Conservation (phyloP, 2,329 filamentous ascomycete species). For the Neonectria hederae region DNA sequence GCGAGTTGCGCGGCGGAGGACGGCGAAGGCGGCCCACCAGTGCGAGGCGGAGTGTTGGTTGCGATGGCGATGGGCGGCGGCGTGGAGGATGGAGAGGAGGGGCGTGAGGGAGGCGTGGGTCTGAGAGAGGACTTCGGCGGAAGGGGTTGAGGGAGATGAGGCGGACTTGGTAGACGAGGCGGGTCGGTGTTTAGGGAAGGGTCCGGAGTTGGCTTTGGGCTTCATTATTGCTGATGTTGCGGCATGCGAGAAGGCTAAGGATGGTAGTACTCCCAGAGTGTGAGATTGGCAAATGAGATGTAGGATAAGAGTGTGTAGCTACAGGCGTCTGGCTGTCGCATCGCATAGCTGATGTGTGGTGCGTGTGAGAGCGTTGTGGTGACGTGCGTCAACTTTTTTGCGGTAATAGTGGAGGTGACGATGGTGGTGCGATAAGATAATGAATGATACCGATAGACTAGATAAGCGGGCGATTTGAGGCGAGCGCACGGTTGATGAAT, state of each 20-base stretch:
- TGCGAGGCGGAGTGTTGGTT: constrained; percentile 86
- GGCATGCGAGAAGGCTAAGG: background rate
- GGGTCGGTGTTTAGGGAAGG: constrained; percentile 19
- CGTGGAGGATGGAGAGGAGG: constrained; percentile 68
- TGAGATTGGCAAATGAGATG: background rate
- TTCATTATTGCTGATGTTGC: background rate
- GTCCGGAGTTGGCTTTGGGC: constrained; percentile 7
- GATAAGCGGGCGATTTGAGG: background rate
- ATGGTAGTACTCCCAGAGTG: background rate
- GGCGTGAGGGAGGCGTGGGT: constrained; percentile 48
- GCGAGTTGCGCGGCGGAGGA: constrained; percentile 73
- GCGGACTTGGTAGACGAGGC: constrained; percentile 24
- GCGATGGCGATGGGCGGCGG: constrained; percentile 83
- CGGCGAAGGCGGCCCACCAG: constrained; percentile 82
- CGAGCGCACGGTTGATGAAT: background rate
- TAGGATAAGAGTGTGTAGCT: background rate
- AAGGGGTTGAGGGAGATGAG: constrained; percentile 8
- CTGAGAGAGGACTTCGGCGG: constrained; percentile 19
- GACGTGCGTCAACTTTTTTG: constrained; percentile 25
- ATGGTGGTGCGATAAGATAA: constrained; percentile 28
- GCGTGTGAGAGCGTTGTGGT: background rate
- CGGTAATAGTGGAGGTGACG: background rate
- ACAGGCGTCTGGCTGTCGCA: background rate
- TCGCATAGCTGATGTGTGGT: background rate
- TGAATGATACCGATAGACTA: constrained; percentile 9